Evolutionary conservation across 1,284 basidiomycete species (phyloP).

Genomic region (Meripilus lineatus): DNA sequence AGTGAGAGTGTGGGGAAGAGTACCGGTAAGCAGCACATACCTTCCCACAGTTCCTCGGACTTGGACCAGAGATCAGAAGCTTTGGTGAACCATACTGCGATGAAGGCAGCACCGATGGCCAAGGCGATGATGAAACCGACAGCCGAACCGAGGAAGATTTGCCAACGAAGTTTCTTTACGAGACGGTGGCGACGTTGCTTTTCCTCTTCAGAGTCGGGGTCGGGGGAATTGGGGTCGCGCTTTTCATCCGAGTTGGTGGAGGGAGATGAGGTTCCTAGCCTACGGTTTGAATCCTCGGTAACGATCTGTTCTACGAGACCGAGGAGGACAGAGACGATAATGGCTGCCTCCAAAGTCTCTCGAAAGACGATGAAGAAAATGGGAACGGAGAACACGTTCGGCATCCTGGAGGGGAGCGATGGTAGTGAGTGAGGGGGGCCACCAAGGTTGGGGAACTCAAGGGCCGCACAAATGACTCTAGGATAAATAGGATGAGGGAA

Average conservation of each 20-base stretch:
- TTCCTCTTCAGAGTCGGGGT: slow-evolving; percentile 20
- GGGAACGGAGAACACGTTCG: slow-evolving; percentile 70
- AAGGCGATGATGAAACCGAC: slow-evolving; percentile 75
- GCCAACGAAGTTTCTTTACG: slow-evolving; percentile 58
- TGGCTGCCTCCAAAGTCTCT: slow-evolving; percentile 84
- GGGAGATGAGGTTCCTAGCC: slow-evolving; percentile 14
- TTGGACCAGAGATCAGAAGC: slow-evolving; percentile 67
- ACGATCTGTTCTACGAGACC: slow-evolving; percentile 81
- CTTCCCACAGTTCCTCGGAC: slow-evolving; percentile 75
- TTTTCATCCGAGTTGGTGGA: slow-evolving; percentile 14
- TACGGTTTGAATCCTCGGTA: slow-evolving; percentile 32
- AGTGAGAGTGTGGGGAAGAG: slow-evolving; percentile 3
- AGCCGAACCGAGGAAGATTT: slow-evolving; percentile 78
- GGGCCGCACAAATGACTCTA: slow-evolving; percentile 1
- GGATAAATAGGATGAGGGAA: slow-evolving; percentile 9
- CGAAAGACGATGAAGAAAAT: slow-evolving; percentile 90
- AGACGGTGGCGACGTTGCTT: slow-evolving; percentile 30
- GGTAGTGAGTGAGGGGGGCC: slow-evolving; percentile 11
- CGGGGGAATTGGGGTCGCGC: slow-evolving; percentile 27
- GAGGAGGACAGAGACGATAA: slow-evolving; percentile 86
- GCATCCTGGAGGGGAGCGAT: slow-evolving; percentile 39
- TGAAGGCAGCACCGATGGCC: slow-evolving; percentile 73
- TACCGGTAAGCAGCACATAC: slow-evolving; percentile 22
- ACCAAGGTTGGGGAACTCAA: slow-evolving; percentile 12
- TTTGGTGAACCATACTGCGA: slow-evolving; percentile 79